Conservation (phyloP, 306 rosid genomes). For the Quercus suber region DNA sequence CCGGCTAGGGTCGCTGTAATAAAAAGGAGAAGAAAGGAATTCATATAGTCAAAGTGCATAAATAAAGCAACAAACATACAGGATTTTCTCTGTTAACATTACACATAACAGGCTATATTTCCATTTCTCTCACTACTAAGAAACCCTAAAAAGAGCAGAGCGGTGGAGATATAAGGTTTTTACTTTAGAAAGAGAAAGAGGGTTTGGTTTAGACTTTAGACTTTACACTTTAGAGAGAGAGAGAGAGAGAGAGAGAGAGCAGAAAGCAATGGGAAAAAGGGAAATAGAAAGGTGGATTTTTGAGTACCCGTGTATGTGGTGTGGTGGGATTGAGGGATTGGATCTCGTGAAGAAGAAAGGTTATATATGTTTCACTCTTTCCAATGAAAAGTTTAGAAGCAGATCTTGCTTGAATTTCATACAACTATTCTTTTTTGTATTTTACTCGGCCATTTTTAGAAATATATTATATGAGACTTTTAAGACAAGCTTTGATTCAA, state of each 20-base stretch:
- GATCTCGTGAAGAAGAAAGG: conserved; percentile 56
- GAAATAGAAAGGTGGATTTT: conserved; percentile 4
- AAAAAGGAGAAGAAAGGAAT: not conserved
- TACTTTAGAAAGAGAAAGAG: not conserved
- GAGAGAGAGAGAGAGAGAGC: conserved; percentile 15
- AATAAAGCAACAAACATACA: not conserved
- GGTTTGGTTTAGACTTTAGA: not conserved
- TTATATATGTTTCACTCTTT: conserved; percentile 39
- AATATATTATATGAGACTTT: conserved; percentile 5
- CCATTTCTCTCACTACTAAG: not conserved
- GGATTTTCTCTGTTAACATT: not conserved
- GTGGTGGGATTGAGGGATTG: conserved; percentile 34
- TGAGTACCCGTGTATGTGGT: not conserved
- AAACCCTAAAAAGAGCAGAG: not conserved
- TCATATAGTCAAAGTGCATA: not conserved
- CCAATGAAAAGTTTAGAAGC: conserved; percentile 34
- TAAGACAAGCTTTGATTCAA: conserved; percentile 10
- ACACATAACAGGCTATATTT: not conserved
- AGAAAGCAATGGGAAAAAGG: not conserved
- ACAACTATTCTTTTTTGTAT: not conserved
- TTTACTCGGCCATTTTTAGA: not conserved
- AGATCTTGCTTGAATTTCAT: conserved; percentile 45
- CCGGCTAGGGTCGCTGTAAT: not conserved
- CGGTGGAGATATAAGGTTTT: not conserved
- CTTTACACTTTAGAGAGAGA: not conserved